Percentiles rank a stretch among this genome's conserved stretches.
phyloP scores from a whole-genome alignment of 257 asterid species.

The Solanum raphanifolium region DNA sequence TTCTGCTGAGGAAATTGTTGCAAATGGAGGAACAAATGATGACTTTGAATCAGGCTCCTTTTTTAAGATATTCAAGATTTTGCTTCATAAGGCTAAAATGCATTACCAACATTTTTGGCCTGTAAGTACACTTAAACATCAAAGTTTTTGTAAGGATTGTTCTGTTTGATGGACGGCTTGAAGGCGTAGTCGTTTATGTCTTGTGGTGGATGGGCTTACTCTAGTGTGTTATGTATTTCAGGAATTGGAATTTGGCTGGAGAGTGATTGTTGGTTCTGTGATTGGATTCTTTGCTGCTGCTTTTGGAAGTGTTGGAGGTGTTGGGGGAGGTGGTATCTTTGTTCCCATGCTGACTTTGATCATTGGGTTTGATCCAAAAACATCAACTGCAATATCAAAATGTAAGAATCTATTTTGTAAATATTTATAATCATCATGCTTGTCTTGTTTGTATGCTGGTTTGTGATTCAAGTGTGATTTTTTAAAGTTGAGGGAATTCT shows the following conservation, averaged over 20 bases:
- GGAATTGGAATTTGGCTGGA: slow-evolving; percentile 55
- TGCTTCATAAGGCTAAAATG: slow-evolving; percentile 10
- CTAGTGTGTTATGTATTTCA: background rate
- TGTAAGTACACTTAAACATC: slow-evolving; percentile 18
- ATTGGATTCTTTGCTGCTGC: slow-evolving; percentile 66
- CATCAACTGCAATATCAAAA: slow-evolving; percentile 55
- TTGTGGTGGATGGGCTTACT: background rate
- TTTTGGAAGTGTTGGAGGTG: slow-evolving; percentile 62
- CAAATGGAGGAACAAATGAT: slow-evolving; percentile 10
- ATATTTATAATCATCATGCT: background rate
- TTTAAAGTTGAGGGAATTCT: background rate
- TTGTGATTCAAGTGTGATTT: background rate
- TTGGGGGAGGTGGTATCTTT: slow-evolving; percentile 58
- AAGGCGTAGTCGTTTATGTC: background rate
- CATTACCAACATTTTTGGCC: slow-evolving; percentile 42
- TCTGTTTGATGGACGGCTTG: background rate
- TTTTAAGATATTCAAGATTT: slow-evolving; percentile 15
- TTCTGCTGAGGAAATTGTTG: slow-evolving; percentile 26
- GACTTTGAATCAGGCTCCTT: slow-evolving; percentile 14
- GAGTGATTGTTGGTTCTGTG: slow-evolving; percentile 32
- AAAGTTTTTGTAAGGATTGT: background rate
- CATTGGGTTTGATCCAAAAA: slow-evolving; percentile 46
- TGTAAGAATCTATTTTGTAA: slow-evolving; percentile 16
- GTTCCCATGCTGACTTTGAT: slow-evolving; percentile 53
- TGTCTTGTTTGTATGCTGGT: background rate